phyloP scores from a whole-genome alignment of 805 yeast genomes.

The Metschnikowia shivogae region DNA sequence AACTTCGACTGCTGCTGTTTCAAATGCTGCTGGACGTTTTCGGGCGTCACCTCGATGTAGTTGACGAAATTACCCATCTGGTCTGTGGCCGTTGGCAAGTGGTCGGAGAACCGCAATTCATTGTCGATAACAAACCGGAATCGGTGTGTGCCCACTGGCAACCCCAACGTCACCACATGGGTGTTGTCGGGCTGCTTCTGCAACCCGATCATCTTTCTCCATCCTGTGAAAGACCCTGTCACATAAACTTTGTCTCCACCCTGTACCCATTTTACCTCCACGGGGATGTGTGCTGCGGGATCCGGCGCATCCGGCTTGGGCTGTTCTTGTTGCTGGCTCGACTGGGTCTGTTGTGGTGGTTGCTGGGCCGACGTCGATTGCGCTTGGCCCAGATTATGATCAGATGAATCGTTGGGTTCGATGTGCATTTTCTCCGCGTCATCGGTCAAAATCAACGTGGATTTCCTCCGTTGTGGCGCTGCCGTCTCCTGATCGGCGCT shows the following conservation, averaged over 20 bases:
- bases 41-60: conserved; percentile 71
- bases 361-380: conserved; percentile 14
- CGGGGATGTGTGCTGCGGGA: conserved; percentile 38
- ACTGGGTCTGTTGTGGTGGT: conserved; percentile 19
- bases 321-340: conserved; percentile 14
- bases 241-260: conserved; percentile 96
- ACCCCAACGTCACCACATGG: conserved; percentile 65
- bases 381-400: not conserved
- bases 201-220: conserved; percentile 96
- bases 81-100: conserved; percentile 93
- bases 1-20: conserved; percentile 23
- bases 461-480: conserved; percentile 50
- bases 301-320: conserved; percentile 17
- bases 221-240: conserved; percentile 96
- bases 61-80: conserved; percentile 95
- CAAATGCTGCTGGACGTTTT: conserved; percentile 28
- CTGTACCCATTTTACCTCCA: conserved; percentile 86
- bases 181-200: conserved; percentile 49
- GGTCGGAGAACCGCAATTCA: conserved; percentile 83
- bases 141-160: conserved; percentile 89
- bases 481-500: conserved; percentile 9
- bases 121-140: conserved; percentile 92
- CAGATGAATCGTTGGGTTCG: conserved; percentile 30
- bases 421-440: conserved; percentile 49
- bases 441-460: conserved; percentile 68